phyloP scores from a whole-genome alignment of 495 filamentous ascomycete species.

The Evansstolkia leycettana region DNA sequence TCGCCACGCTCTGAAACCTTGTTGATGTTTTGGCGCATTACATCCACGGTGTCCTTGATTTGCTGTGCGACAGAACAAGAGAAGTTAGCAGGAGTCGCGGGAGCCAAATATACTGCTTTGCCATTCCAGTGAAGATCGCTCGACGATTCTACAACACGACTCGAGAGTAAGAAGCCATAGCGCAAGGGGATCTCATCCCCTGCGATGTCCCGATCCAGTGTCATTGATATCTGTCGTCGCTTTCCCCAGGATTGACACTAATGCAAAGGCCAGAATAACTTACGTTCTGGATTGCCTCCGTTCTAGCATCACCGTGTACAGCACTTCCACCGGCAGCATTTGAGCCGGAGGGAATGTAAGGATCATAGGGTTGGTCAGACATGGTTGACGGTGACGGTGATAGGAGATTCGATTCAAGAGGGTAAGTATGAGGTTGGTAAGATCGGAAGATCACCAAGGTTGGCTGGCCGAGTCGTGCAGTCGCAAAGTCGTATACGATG shows the following conservation, averaged over 20 bases:
- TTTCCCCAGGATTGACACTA: background rate
- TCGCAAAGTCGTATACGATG: too few relatives aligned
- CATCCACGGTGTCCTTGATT: conserved; percentile 88
- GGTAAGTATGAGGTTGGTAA: too few relatives aligned
- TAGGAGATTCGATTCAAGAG: conserved; percentile 3
- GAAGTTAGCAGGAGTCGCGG: conserved; percentile 1
- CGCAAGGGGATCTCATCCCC: too few relatives aligned
- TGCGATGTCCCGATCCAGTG: too few relatives aligned
- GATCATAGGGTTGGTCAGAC: conserved; percentile 74
- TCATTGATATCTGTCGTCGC: too few relatives aligned
- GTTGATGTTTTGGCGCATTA: conserved; percentile 92
- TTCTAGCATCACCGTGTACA: conserved; percentile 49
- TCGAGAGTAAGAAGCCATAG: too few relatives aligned
- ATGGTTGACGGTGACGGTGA: conserved; percentile 39
- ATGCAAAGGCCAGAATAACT: conserved; percentile 17
- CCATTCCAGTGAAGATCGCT: too few relatives aligned
- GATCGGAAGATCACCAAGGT: too few relatives aligned
- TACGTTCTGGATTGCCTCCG: conserved; percentile 70
- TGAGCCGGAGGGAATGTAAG: conserved; percentile 70
- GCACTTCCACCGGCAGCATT: conserved; percentile 25
- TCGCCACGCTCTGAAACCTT: conserved; percentile 87
- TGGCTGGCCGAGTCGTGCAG: too few relatives aligned
- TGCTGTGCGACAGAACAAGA: conserved; percentile 45
- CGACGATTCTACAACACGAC: too few relatives aligned
- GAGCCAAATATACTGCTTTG: too few relatives aligned